Evolutionary conservation across 257 asterid species (phyloP).

Genomic region (Rauvolfia tetraphylla): DNA sequence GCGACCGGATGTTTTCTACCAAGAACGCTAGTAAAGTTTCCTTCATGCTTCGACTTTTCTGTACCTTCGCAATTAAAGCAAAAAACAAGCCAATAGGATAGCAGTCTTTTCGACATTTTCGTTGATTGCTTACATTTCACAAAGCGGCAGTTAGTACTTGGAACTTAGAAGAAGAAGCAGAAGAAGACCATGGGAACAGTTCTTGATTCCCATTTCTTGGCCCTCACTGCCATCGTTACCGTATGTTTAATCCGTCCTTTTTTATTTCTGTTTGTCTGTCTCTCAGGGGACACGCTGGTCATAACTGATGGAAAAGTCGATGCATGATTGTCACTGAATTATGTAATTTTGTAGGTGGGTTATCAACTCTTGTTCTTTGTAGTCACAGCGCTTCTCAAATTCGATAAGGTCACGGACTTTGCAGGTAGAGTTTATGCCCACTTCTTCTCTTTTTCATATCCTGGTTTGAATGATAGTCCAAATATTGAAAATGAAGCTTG

Average conservation of each 20-base stretch:
- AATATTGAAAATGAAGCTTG: neutral
- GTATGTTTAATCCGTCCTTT: constrained; percentile 30
- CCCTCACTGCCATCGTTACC: constrained; percentile 88
- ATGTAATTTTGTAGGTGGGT: constrained; percentile 62
- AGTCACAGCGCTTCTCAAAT: constrained; percentile 77
- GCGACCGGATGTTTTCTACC: constrained; percentile 8
- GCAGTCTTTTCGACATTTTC: neutral
- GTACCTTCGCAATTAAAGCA: neutral
- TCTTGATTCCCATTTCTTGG: constrained; percentile 82
- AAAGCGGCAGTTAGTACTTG: neutral
- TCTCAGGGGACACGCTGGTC: neutral
- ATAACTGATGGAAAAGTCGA: neutral
- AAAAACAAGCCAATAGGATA: neutral
- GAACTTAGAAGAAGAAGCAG: neutral
- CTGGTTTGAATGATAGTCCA: neutral
- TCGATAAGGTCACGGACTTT: constrained; percentile 96
- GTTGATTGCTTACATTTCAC: neutral
- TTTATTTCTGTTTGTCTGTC: neutral
- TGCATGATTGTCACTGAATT: constrained; percentile 13
- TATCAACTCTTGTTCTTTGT: constrained; percentile 79
- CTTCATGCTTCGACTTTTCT: neutral
- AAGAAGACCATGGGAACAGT: constrained; percentile 55
- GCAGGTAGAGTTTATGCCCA: constrained; percentile 48
- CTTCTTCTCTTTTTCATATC: neutral
- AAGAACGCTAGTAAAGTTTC: neutral